Conservation (phyloP, 768 basidiomycete species). For the Tylopilus vinaceipallidus region DNA sequence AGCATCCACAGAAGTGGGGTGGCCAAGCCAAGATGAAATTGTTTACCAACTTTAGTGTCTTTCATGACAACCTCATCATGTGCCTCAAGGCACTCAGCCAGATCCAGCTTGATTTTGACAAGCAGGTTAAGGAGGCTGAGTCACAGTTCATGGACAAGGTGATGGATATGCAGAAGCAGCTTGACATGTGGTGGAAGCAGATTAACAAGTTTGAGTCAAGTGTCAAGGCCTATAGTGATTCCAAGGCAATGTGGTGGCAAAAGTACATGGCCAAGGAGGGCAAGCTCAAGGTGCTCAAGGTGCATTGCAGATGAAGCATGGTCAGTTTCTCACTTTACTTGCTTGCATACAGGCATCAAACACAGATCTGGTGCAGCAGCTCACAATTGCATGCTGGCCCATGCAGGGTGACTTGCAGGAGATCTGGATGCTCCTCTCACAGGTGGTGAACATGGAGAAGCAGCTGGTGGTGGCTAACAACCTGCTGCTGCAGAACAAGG, state of each 20-base stretch:
- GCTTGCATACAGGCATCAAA: conserved; percentile 72
- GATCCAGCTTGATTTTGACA: conserved; percentile 86
- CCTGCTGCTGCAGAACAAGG: conserved; percentile 79
- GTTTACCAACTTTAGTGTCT: conserved; percentile 89
- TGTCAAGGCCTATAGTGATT: conserved; percentile 77
- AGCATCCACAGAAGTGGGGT: conserved; percentile 58
- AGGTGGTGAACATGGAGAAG: conserved; percentile 83
- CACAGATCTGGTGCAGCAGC: conserved; percentile 68
- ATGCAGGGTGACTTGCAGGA: conserved; percentile 63
- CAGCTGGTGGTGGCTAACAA: conserved; percentile 84
- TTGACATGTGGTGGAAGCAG: conserved; percentile 87
- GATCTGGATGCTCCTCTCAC: conserved; percentile 63
- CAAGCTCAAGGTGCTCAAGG: conserved; percentile 88
- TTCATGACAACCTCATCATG: conserved; percentile 91
- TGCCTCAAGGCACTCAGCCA: conserved; percentile 82
- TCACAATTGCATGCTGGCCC: conserved; percentile 60
- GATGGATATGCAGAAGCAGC: conserved; percentile 76
- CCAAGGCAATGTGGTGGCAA: conserved; percentile 79
- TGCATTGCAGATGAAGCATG: too few relatives aligned
- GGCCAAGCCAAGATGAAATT: conserved; percentile 83
- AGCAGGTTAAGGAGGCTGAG: conserved; percentile 78
- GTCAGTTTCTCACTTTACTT: too few relatives aligned
- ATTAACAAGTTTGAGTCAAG: conserved; percentile 90
- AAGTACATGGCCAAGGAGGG: conserved; percentile 82
- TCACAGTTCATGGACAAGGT: conserved; percentile 69